Evolutionary conservation across 2,329 filamentous ascomycete species (phyloP).

Genomic region (Epichloe amarillans): DNA sequence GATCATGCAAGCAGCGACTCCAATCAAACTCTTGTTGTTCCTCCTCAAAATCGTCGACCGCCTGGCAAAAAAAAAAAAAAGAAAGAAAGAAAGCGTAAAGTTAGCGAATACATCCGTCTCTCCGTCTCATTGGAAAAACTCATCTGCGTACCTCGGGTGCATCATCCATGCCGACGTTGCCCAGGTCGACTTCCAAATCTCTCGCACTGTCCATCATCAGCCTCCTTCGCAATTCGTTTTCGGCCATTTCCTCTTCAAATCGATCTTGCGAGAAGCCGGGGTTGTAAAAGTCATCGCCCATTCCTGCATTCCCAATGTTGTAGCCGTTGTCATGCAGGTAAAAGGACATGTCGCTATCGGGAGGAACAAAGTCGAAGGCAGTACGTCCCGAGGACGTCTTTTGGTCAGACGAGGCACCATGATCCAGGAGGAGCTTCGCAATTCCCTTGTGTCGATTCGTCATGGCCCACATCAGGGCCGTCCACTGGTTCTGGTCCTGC

Average conservation of each 20-base stretch:
- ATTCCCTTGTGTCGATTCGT: conserved; percentile 96
- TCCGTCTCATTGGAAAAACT: background rate
- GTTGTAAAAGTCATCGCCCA: conserved; percentile 85
- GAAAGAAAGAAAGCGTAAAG: conserved; percentile 3
- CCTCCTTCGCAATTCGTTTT: conserved; percentile 84
- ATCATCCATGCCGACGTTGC: conserved; percentile 91
- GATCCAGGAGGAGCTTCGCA: conserved; percentile 81
- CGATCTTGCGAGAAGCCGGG: conserved; percentile 82
- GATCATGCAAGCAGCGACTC: conserved; percentile 86
- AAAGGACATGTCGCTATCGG: conserved; percentile 91
- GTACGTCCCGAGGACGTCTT: conserved; percentile 90
- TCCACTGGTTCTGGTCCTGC: conserved; percentile 96
- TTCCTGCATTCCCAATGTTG: conserved; percentile 65
- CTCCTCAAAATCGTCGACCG: conserved; percentile 68
- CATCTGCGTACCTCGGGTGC: conserved; percentile 61
- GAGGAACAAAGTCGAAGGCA: conserved; percentile 88
- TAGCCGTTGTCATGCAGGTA: conserved; percentile 94
- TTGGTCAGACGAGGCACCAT: conserved; percentile 87
- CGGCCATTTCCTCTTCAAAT: conserved; percentile 94
- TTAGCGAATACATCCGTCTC: conserved; percentile 11
- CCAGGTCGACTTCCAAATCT: conserved; percentile 90
- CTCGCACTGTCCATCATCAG: conserved; percentile 99
- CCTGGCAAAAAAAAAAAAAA: conserved; percentile 25
- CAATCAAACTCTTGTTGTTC: conserved; percentile 93
- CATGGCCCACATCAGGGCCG: conserved; percentile 98